Evolutionary conservation across 2,329 filamentous ascomycete species (phyloP).

Genomic region (Juglanconis oblonga): DNA sequence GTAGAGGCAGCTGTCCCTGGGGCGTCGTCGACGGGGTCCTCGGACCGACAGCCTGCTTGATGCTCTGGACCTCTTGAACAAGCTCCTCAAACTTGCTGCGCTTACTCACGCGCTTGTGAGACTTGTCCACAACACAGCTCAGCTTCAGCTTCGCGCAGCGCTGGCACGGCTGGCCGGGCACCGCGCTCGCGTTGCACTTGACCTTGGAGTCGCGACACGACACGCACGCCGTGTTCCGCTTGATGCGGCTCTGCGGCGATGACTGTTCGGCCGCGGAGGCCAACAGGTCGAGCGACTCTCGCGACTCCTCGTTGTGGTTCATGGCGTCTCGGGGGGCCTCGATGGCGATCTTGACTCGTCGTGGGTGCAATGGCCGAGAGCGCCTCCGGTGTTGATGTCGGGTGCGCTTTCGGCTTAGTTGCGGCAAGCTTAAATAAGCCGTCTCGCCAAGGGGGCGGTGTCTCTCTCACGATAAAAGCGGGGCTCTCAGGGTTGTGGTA

Average conservation of each 20-base stretch:
- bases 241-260: conserved; percentile 17
- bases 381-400: not conserved
- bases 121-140: conserved; percentile 44
- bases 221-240: conserved; percentile 19
- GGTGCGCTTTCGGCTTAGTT: not conserved
- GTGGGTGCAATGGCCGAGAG: not conserved
- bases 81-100: conserved; percentile 54
- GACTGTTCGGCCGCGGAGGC: conserved; percentile 19
- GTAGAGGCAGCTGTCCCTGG: conserved; percentile 14
- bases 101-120: conserved; percentile 44
- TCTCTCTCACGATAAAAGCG: too few relatives aligned
- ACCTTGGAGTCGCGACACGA: conserved; percentile 32
- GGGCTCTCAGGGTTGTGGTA: too few relatives aligned
- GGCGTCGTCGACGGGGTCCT: conserved; percentile 4
- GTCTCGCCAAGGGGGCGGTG: too few relatives aligned
- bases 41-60: conserved; percentile 48
- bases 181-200: conserved; percentile 39
- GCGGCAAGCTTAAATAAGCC: not conserved
- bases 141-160: conserved; percentile 43
- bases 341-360: not conserved
- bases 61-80: conserved; percentile 52
- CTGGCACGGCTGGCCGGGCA: conserved; percentile 39
- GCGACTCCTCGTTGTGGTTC: conserved; percentile 14
- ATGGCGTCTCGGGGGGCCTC: not conserved
- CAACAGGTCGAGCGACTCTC: conserved; percentile 18